Base-by-base conservation (phyloP, 371 early-diverging fungal species). In the Rhizopus arrhizus region DNA sequence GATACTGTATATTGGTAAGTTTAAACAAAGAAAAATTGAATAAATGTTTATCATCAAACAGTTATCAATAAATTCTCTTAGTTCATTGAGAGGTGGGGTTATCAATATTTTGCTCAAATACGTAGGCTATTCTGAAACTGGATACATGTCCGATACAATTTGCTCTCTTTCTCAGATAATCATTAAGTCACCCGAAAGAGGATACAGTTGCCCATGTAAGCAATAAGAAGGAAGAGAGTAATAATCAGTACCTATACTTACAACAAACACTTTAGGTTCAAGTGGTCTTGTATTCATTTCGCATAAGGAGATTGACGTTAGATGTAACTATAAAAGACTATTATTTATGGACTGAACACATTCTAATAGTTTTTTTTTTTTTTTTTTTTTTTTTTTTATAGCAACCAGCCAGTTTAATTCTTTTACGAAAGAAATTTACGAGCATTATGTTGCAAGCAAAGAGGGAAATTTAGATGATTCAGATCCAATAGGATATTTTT, bases 211-310 rank as follows among this genome's bases (percentile, higher is more conserved):
- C 13, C 43, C 43, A n/a, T 43, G 43, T 43, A 43, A 43, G 15
- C 43, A 5, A 43, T 11, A 43, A 69, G 61, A 40, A n/a, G 8
- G 1, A 16, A 43, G 6, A 29, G 7, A 33, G 10, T 9, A 31
- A 35, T 47, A 13, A 43, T n/a, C 43, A 13, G 1, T 43, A 15
- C 8, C 5, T 43, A 43, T 43, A 43, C 11, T 36, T 9, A 3
- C n/a, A 11, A 4, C 49, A 11, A n/a, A 8, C 50, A 22, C 10
- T 45, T 16, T 64, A 69, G 69, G 42, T 65, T 58, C 35, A 65
- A 59, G 46, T 61, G 62, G 0, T 62, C 69, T 32, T 65, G 65
- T 65, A 61, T 69, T 69, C 42, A 55, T 69, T 29, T 61, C 69
- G 0, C 58, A 69, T 35, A 35, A 65, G 28, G 42, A 36, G 22